Percentiles rank a stretch among this genome's conserved stretches.
Conservation (phyloP, 768 basidiomycete genomes). For the Solioccasus polychromus region DNA sequence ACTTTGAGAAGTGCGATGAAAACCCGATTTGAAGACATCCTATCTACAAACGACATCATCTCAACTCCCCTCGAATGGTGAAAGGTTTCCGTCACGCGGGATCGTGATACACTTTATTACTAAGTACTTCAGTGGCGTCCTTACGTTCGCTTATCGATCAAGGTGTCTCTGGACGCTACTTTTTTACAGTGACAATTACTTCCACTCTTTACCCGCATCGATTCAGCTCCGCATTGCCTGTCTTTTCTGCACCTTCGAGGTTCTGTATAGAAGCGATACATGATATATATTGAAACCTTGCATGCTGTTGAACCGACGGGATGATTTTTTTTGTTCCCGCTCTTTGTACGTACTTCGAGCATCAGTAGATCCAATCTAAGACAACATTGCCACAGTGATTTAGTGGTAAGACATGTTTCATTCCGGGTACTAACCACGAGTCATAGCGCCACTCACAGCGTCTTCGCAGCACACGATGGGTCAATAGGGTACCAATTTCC, state of each 20-base stretch:
- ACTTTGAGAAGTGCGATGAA: conserved; percentile 1
- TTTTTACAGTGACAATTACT: background rate
- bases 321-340: too few species aligned
- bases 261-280: background rate
- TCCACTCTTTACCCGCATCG: conserved; percentile 5
- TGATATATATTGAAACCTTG: background rate
- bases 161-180: conserved; percentile 1
- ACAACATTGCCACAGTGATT: background rate
- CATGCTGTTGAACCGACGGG: too few species aligned
- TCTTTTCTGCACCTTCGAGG: conserved; percentile 1
- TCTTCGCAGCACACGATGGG: too few species aligned
- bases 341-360: too few species aligned
- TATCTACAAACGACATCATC: too few species aligned
- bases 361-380: too few species aligned
- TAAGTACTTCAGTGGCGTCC: too few species aligned
- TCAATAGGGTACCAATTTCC: too few species aligned
- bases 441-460: too few species aligned
- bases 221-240: conserved; percentile 9
- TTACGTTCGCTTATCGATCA: background rate
- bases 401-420: conserved; percentile 6
- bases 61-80: too few species aligned
- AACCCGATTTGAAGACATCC: conserved; percentile 4
- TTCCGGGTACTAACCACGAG: background rate
- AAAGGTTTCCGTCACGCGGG: too few species aligned
- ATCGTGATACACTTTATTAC: too few species aligned